Percentiles rank a stretch among this genome's conserved stretches.
Evolutionary conservation across 441 rosid species (phyloP).

Genomic region (Pelargonium citronellum): DNA sequence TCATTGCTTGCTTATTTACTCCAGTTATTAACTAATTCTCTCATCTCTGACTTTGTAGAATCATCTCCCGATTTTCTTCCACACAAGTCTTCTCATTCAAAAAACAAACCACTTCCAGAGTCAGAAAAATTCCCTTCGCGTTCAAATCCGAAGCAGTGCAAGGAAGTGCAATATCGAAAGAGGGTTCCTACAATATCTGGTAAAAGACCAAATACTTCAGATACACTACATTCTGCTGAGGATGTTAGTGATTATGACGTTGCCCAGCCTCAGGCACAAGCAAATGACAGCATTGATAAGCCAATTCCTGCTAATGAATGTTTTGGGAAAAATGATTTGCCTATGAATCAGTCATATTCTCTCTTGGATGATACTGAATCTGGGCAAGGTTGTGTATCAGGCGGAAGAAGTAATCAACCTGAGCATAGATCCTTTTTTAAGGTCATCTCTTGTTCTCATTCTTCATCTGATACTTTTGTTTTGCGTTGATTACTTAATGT

Average conservation of each 20-base stretch:
- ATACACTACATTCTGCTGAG: too few relatives aligned
- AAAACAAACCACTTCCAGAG: conserved; percentile 21
- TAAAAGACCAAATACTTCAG: too few relatives aligned
- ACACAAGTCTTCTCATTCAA: conserved; percentile 24
- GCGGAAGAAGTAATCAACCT: conserved; percentile 22
- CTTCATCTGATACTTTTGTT: background rate
- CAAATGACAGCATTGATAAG: conserved; percentile 13
- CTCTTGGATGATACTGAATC: conserved; percentile 14
- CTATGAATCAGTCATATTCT: conserved; percentile 9
- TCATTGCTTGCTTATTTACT: conserved; percentile 10
- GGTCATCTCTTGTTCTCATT: conserved; percentile 24
- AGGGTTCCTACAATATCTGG: too few relatives aligned
- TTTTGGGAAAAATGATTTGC: conserved; percentile 25
- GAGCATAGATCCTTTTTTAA: conserved; percentile 22
- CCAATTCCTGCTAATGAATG: conserved; percentile 15
- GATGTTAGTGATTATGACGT: too few relatives aligned
- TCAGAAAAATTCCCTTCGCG: too few relatives aligned
- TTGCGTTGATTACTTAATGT: background rate
- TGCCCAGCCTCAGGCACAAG: too few relatives aligned
- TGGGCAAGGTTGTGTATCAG: conserved; percentile 22
- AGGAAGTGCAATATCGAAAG: too few relatives aligned
- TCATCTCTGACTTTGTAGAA: conserved; percentile 32
- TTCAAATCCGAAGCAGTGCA: too few relatives aligned
- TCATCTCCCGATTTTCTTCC: conserved; percentile 39
- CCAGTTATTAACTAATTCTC: background rate